phyloP scores from a whole-genome alignment of 805 yeast species.

The Ascoidea asiatica region DNA sequence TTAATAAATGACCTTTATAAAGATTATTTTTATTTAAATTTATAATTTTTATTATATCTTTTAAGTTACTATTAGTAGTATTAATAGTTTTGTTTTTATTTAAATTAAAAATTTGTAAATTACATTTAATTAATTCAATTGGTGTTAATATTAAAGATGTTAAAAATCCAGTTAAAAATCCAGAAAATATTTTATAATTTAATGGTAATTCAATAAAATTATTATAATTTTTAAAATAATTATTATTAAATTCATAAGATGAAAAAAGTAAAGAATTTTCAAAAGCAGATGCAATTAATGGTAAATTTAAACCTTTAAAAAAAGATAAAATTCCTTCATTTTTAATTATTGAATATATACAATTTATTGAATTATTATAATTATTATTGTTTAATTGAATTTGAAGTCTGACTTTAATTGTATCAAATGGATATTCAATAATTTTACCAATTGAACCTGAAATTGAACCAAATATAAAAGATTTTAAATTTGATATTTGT shows the following conservation, averaged over 20 bases:
- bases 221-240: constrained; percentile 8
- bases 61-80: not conserved
- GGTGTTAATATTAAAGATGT: constrained; percentile 84
- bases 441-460: constrained; percentile 76
- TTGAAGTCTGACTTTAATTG: constrained; percentile 78
- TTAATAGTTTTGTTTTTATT: no score
- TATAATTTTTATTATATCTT: constrained; percentile 26
- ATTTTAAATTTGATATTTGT: no score
- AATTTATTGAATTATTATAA: not conserved
- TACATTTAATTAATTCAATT: constrained; percentile 82
- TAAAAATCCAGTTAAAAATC: constrained; percentile 70
- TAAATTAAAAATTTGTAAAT: constrained; percentile 48
- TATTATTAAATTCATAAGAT: constrained; percentile 30
- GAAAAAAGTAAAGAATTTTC: constrained; percentile 76
- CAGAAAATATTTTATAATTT: constrained; percentile 25
- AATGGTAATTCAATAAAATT: constrained; percentile 18
- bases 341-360: constrained; percentile 24
- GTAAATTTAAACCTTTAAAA: constrained; percentile 70
- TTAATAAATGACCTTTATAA: constrained; percentile 81
- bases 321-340: constrained; percentile 59
- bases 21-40: constrained; percentile 39
- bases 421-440: constrained; percentile 87
- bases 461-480: constrained; percentile 9
- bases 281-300: constrained; percentile 79
- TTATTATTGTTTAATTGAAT: constrained; percentile 28